Percentiles rank a stretch among this genome's conserved stretches.
Evolutionary conservation across 2,329 filamentous ascomycete species (phyloP).

Genomic region (Colletotrichum filicis): DNA sequence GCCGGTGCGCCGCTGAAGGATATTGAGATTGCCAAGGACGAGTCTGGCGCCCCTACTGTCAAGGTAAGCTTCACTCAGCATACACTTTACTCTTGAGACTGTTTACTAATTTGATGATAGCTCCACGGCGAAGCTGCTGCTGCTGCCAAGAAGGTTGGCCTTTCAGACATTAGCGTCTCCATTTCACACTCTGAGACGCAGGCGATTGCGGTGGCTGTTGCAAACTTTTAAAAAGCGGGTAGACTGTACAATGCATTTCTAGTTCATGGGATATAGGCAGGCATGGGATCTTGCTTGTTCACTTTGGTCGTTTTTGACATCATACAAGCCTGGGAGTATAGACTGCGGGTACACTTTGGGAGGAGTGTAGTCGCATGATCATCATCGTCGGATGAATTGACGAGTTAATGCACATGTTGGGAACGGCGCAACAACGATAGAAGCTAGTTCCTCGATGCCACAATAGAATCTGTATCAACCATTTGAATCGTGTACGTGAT

Average conservation of each 20-base stretch:
- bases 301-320: constrained; percentile 35
- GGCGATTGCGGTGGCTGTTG: constrained; percentile 92
- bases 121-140: constrained; percentile 86
- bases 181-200: constrained; percentile 97
- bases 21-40: constrained; percentile 89
- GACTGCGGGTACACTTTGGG: constrained; percentile 34
- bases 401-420: constrained; percentile 33
- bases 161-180: constrained; percentile 90
- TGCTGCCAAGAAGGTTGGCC: constrained; percentile 85
- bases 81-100: too few species aligned
- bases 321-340: constrained; percentile 34
- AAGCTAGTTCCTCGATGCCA: constrained; percentile 32
- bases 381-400: constrained; percentile 35
- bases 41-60: constrained; percentile 85
- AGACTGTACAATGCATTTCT: constrained; percentile 33
- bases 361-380: constrained; percentile 29
- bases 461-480: constrained; percentile 35
- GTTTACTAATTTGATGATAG: constrained; percentile 63
- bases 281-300: constrained; percentile 34
- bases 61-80: constrained; percentile 71
- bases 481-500: neutral
- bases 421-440: constrained; percentile 28
- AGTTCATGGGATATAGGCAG: constrained; percentile 35
- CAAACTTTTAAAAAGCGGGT: constrained; percentile 70
- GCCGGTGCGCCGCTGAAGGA: constrained; percentile 91